Evolutionary conservation across 2,329 filamentous ascomycete species (phyloP), one percentile per base, ranked within the genome.

Genomic region (Aspergillus novofumigatus): DNA sequence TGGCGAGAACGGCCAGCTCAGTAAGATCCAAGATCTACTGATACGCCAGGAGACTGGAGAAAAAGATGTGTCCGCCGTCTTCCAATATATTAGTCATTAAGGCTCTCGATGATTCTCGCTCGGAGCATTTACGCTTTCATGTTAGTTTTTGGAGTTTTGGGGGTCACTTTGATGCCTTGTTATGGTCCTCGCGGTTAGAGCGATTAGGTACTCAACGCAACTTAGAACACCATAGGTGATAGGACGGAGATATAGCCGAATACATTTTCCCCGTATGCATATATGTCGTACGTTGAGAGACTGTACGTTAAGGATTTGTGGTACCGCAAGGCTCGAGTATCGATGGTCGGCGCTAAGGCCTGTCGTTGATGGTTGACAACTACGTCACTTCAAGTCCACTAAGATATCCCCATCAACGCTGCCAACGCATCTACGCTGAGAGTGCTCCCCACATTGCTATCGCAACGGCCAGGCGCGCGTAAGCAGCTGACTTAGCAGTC

Each of bases 31-130:
- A 74, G 94, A 99, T 78, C 75, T 97, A 70, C 71, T 99, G 69
- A 78, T 99, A 51, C 83, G 93, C 62, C 94, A 97, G 74, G 94
- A 99, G 77, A 85, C 83, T 57, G 83, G 81, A 3, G 87, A 93
- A 73, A 78, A 81, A 25, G 90, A 91, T 68, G 92, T 99, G 8
- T 97, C 91, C 62, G 91, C 93, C 10, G 92, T 97, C 35, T 99
- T 99, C 72, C 94, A 99, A 81, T 99, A 97, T 75, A 97, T 99
- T 69, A 97, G 92, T 64, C 94, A 97, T 77, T 90, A 60, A 75
- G 17, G 44, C 17, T 45, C 38, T 51, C n/a, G n/a, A n/a, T n/a
- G 6, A 26, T 47, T 11, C 14, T 47, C 8, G 14, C 11, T 47
- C 26, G 44, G 21, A 14, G 20, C 11, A 8, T 25, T 23, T 17